Percentiles rank a stretch among this genome's conserved stretches.
These are phyloP conservation scores for Actinidia arguta DNA, from an alignment of 179 eudicot species.

Conservation along the genomic window DNA sequence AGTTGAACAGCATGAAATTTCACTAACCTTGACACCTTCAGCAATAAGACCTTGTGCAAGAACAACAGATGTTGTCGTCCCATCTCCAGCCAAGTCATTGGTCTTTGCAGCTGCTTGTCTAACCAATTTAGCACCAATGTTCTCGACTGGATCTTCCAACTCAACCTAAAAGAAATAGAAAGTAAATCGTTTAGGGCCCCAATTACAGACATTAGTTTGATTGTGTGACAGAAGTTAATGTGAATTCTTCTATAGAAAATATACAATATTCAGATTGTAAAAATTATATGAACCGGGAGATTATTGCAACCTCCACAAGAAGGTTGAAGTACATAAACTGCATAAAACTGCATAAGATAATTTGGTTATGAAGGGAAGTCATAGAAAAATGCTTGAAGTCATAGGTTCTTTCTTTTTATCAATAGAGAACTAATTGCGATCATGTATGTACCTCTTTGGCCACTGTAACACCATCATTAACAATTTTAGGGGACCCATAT, in stretches of 20 bases:
- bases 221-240: background rate
- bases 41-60: constrained; percentile 96
- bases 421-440: too few relatives aligned
- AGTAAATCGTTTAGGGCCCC: background rate
- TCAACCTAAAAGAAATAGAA: constrained; percentile 62
- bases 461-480: constrained; percentile 97
- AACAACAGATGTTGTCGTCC: constrained; percentile 97
- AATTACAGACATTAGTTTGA: background rate
- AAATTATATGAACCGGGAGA: too few relatives aligned
- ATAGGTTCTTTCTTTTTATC: background rate
- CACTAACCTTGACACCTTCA: constrained; percentile 93
- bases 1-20: background rate
- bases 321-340: constrained; percentile 15
- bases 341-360: too few relatives aligned
- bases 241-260: background rate
- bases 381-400: background rate
- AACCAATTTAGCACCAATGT: constrained; percentile 94
- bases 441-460: constrained; percentile 92
- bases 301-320: background rate
- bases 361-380: background rate
- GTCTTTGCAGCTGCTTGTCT: constrained; percentile 98
- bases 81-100: constrained; percentile 98
- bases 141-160: constrained; percentile 97
- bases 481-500: constrained; percentile 96
- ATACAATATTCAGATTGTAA: constrained; percentile 11